These are phyloP conservation scores for Fusarium camptoceras DNA, from an alignment of 2,329 filamentous ascomycete genomes.

Conservation along the genomic window DNA sequence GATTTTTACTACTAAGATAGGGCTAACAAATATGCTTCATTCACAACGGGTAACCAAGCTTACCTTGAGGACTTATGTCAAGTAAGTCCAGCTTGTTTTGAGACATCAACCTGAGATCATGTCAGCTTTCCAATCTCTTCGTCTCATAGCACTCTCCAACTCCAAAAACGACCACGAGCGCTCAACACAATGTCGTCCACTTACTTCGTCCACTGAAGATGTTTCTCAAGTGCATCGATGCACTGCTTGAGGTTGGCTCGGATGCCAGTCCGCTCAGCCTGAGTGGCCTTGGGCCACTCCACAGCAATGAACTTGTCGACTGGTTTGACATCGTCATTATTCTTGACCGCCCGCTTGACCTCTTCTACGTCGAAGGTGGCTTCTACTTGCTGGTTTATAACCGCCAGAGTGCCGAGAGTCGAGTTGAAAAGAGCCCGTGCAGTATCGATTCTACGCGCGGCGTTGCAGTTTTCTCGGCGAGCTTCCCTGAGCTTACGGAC, in stretches of 20 bases:
- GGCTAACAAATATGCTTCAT: neutral
- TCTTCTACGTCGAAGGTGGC: neutral
- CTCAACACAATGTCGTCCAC: neutral
- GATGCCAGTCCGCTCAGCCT: neutral
- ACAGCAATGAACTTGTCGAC: neutral
- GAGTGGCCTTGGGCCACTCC: neutral
- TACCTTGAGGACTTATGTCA: neutral
- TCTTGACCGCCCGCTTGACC: neutral
- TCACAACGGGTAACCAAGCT: neutral
- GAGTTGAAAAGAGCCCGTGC: neutral
- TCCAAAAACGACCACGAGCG: neutral
- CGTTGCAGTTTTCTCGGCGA: neutral
- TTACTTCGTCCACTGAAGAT: neutral
- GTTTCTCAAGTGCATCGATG: neutral
- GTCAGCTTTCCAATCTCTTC: neutral
- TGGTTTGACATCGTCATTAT: neutral
- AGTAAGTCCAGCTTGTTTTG: neutral
- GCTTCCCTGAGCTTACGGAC: too few species aligned
- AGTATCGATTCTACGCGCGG: neutral
- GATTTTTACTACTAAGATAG: neutral
- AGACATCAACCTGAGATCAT: neutral
- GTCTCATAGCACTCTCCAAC: neutral
- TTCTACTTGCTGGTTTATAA: neutral
- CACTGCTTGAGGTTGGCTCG: neutral
- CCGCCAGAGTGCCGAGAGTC: neutral